Percentiles rank a stretch among this genome's conserved stretches.
These are phyloP conservation scores for Hyparrhenia diplandra DNA, from an alignment of 176 grass and related monocot genomes.

Conservation along the genomic window DNA sequence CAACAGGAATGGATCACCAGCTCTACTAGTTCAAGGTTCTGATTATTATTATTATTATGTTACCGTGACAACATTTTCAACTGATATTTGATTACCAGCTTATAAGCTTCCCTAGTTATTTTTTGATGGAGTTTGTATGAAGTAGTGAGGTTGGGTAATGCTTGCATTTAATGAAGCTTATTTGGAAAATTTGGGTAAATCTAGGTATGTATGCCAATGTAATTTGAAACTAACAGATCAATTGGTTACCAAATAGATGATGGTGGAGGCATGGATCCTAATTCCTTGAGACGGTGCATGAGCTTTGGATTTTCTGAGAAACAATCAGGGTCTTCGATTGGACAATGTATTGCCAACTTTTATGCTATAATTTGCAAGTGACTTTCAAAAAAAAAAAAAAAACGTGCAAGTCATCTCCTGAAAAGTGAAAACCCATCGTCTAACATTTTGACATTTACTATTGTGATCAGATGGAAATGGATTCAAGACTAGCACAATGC, in stretches of 20 bases:
- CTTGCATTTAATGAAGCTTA: not conserved
- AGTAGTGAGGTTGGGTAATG: not conserved
- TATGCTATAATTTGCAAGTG: not conserved
- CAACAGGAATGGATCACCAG: slow-evolving; percentile 39
- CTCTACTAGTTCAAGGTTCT: slow-evolving; percentile 71
- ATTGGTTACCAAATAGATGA: slow-evolving; percentile 49
- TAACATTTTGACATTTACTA: not conserved
- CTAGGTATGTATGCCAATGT: not conserved
- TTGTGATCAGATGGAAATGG: slow-evolving; percentile 70
- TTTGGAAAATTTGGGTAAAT: not conserved
- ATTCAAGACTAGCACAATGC: slow-evolving; percentile 91
- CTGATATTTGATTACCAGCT: not conserved
- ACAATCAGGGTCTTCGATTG: slow-evolving; percentile 60
- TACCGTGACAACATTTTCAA: not conserved
- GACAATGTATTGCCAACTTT: slow-evolving; percentile 51
- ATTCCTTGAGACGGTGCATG: slow-evolving; percentile 71
- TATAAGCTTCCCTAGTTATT: not conserved
- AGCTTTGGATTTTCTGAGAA: slow-evolving; percentile 93
- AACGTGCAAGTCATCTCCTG: not conserved
- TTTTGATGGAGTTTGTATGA: not conserved
- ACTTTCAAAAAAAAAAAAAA: not conserved
- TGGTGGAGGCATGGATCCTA: slow-evolving; percentile 83
- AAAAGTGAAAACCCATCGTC: not conserved
- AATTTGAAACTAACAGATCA: slow-evolving; percentile 29
- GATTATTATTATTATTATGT: not conserved